These are phyloP conservation scores for Guadua angustifolia DNA, from an alignment of 176 grass and related monocot species.

Conservation along the genomic window DNA sequence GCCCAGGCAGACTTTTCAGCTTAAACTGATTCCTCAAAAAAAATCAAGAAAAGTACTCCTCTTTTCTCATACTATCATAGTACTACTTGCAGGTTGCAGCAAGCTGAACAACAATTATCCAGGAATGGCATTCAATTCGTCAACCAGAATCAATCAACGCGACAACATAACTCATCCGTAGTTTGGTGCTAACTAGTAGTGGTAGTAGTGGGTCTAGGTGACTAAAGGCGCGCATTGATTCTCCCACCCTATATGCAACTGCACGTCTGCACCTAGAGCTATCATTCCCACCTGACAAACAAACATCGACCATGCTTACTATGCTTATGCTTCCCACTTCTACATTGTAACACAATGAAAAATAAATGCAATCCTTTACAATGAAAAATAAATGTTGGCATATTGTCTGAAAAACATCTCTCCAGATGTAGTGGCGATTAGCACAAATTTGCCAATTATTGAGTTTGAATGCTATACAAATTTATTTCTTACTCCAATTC, in stretches of 20 bases:
- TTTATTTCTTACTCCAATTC: too few relatives aligned
- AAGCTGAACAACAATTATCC: not conserved
- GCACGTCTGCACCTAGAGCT: not conserved
- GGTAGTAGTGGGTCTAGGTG: not conserved
- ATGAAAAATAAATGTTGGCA: too few relatives aligned
- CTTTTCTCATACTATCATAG: not conserved
- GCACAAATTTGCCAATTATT: not conserved
- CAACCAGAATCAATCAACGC: not conserved
- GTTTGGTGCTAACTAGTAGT: not conserved
- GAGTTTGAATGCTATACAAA: too few relatives aligned
- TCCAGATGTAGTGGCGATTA: too few relatives aligned
- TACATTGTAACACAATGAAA: too few relatives aligned
- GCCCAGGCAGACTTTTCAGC: constrained; percentile 7
- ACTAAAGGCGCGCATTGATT: not conserved
- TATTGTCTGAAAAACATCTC: too few relatives aligned
- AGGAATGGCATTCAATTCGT: not conserved
- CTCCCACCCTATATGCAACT: constrained; percentile 2
- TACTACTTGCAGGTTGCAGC: not conserved
- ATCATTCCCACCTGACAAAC: not conserved
- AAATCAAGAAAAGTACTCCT: not conserved
- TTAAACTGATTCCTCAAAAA: not conserved
- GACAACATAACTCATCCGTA: not conserved
- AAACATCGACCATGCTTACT: not conserved
- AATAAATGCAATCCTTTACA: too few relatives aligned
- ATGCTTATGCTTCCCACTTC: constrained; percentile 12